Conservation (phyloP, 2,329 filamentous ascomycete genomes). For the Colletotrichum sp. region DNA sequence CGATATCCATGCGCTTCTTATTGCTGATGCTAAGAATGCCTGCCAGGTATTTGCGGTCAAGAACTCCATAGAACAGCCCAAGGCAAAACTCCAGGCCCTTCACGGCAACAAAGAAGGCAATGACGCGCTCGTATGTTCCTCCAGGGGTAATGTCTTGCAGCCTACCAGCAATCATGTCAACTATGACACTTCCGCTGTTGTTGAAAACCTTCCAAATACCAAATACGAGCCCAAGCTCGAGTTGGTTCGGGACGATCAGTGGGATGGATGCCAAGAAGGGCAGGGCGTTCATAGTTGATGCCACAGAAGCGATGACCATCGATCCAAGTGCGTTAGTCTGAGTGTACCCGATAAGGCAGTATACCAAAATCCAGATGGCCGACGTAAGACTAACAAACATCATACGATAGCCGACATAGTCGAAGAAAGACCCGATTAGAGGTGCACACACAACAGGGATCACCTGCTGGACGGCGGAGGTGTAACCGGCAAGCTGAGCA, state of each 20-base stretch:
- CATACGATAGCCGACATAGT: constrained; percentile 28
- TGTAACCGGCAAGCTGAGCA: constrained; percentile 30
- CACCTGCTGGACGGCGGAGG: constrained; percentile 29
- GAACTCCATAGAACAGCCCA: constrained; percentile 27
- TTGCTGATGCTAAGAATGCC: constrained; percentile 24
- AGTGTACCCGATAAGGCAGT: constrained; percentile 29
- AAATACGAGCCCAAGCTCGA: constrained; percentile 28
- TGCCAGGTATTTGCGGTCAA: constrained; percentile 22
- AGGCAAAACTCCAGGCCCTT: constrained; percentile 31
- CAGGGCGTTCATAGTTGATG: constrained; percentile 29
- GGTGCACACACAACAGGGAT: constrained; percentile 30
- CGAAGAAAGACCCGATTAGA: constrained; percentile 26
- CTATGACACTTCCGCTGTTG: constrained; percentile 29
- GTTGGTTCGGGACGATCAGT: constrained; percentile 25
- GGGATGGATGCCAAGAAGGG: constrained; percentile 30
- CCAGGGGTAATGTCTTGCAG: constrained; percentile 30
- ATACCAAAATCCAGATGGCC: constrained; percentile 27
- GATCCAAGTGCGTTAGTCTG: constrained; percentile 25
- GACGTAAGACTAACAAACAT: constrained; percentile 29
- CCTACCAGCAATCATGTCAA: constrained; percentile 31
- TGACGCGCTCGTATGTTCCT: constrained; percentile 28
- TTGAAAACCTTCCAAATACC: constrained; percentile 33
- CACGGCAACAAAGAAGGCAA: constrained; percentile 28
- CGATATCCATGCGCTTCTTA: constrained; percentile 22
- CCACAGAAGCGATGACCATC: constrained; percentile 31